Evolutionary conservation across 1,284 basidiomycete genomes (phyloP).

Genomic region (Naganishia sp.): DNA sequence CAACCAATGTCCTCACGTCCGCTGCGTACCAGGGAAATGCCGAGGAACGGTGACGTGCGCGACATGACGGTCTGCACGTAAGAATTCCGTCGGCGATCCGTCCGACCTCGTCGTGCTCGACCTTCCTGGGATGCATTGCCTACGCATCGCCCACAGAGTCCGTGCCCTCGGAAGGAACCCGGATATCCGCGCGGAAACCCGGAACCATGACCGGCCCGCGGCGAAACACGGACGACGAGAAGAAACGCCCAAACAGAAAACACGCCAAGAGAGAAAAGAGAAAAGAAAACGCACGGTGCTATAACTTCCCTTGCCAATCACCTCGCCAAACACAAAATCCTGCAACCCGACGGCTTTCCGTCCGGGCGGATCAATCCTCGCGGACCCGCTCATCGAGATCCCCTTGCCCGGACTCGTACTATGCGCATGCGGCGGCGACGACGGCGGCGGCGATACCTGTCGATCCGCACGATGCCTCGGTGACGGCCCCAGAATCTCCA

Average conservation of each 20-base stretch:
- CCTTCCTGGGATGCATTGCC: too few relatives aligned
- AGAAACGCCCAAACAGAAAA: too few relatives aligned
- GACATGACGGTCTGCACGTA: neutral
- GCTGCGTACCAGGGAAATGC: too few relatives aligned
- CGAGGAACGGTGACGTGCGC: conserved; percentile 1
- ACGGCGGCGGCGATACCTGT: neutral
- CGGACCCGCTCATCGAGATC: neutral
- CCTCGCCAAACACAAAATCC: conserved; percentile 52
- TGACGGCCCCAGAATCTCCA: neutral
- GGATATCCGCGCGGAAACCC: too few relatives aligned
- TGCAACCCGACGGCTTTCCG: conserved; percentile 39
- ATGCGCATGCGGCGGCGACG: neutral
- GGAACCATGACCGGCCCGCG: too few relatives aligned
- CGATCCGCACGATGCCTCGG: too few relatives aligned
- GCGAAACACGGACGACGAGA: too few relatives aligned
- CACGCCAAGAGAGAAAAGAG: too few relatives aligned
- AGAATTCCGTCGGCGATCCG: neutral
- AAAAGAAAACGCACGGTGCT: conserved; percentile 41
- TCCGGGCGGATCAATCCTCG: conserved; percentile 5
- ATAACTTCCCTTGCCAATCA: conserved; percentile 53
- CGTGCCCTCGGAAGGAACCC: too few relatives aligned
- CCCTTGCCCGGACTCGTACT: neutral
- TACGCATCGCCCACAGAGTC: too few relatives aligned
- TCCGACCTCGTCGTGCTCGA: too few relatives aligned
- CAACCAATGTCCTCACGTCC: too few relatives aligned